Conservation (phyloP, 2,329 filamentous ascomycete species). For the Fusarium oligoseptatum region DNA sequence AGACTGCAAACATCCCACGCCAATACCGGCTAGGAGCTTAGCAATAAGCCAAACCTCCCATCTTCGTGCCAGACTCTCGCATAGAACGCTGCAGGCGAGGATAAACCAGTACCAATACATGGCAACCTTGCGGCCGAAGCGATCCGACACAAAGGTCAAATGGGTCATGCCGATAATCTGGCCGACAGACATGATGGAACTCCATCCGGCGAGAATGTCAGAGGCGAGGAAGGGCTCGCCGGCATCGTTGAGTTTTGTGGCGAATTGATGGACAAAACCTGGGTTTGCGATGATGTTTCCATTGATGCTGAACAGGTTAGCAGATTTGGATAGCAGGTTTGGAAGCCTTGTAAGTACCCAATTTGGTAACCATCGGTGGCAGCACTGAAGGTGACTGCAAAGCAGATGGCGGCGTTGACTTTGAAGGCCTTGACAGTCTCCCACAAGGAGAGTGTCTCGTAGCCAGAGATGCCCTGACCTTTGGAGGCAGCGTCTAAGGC, state of each 20-base stretch:
- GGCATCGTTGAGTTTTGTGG: conserved; percentile 21
- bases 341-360: conserved; percentile 29
- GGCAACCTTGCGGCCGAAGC: conserved; percentile 50
- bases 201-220: conserved; percentile 54
- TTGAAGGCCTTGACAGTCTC: conserved; percentile 47
- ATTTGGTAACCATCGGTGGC: conserved; percentile 48
- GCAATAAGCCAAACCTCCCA: conserved; percentile 58
- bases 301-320: conserved; percentile 12
- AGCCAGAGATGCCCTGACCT: conserved; percentile 46
- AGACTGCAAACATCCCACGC: conserved; percentile 58
- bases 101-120: conserved; percentile 51
- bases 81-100: conserved; percentile 52
- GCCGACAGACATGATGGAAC: conserved; percentile 55
- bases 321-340: too few species aligned
- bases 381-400: conserved; percentile 45
- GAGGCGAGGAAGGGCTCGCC: conserved; percentile 50
- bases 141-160: conserved; percentile 43
- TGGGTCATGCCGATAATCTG: conserved; percentile 55
- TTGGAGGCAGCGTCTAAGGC: conserved; percentile 38
- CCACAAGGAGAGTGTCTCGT: conserved; percentile 46
- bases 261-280: conserved; percentile 28
- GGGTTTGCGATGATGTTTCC: conserved; percentile 34
- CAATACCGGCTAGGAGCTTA: conserved; percentile 53
- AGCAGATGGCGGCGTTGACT: conserved; percentile 42
- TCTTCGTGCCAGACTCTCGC: conserved; percentile 52